phyloP scores from a whole-genome alignment of 169 alveolate species.

The Fabrea salina region DNA sequence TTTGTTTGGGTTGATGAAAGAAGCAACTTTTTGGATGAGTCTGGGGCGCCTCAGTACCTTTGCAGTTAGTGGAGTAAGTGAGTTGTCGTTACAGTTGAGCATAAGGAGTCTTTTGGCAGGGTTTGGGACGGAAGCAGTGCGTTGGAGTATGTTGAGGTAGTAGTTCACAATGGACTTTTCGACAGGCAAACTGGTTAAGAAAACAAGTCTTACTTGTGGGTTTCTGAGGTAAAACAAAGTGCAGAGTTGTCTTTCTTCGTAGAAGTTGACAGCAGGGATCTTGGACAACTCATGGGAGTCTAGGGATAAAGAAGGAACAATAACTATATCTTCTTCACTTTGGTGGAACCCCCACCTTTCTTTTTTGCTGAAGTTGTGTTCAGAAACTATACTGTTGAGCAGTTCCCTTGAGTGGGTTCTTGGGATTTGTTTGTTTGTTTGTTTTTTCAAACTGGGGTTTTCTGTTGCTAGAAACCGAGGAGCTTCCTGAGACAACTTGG shows the following conservation, averaged over 20 bases:
- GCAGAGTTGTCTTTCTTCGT: conserved; percentile 1
- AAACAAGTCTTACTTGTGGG: neutral
- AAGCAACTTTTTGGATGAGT: neutral
- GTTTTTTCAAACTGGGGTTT: no score
- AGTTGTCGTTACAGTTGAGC: neutral
- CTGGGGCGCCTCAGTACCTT: conserved; percentile 11
- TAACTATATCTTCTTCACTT: neutral
- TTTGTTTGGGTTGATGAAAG: neutral
- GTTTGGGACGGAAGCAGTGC: neutral
- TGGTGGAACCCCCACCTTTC: neutral
- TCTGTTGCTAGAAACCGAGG: no score
- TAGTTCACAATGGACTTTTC: conserved; percentile 9
- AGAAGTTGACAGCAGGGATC: neutral
- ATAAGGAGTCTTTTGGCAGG: neutral
- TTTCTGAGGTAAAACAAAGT: conserved; percentile 3
- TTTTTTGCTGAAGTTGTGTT: neutral
- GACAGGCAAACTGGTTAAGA: neutral
- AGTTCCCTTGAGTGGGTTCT: neutral
- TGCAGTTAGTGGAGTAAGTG: neutral
- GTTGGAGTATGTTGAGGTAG: neutral
- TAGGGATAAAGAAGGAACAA: neutral
- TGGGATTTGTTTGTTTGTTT: no score
- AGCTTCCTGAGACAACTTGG: no score
- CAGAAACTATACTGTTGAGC: neutral
- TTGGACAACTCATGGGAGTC: neutral